Evolutionary conservation across 345 rosid genomes (phyloP), one percentile per base, ranked within the genome.

Genomic region (Populus tremula): DNA sequence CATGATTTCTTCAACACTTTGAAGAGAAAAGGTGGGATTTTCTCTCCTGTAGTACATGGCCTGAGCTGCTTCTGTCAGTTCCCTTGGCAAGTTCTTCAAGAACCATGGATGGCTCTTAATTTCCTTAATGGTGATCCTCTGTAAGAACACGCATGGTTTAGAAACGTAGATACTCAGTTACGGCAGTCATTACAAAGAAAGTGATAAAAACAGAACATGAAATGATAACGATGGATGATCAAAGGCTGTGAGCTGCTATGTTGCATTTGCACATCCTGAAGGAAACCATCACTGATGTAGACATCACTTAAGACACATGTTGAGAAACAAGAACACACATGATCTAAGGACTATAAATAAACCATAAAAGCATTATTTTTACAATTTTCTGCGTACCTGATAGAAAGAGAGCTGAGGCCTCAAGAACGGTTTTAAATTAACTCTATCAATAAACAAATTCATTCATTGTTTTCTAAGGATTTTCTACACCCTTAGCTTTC

Each of bases 1-100:
- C 88, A 81, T 77, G 54, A 86, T 81, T 70, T 83, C 85, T 56
- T 86, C 86, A 13, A 63, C 73, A 11, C 78, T 77, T 80, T 86
- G 88, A 29, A 79, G 71, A 45, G 83, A 76, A 39, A 74, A 61
- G 39, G 79, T 47, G 25, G 62, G 62, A 20, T 39, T 62, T 36
- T 75, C 85, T 70, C 67, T 75, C 77, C 73, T 70, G 76, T 65
- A 78, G 73, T 78, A 78, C n/a, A 70, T 64, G 54, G 79, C 76
- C 45, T 78, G 82, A 29, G 81, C 79, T 5, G 66, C 35, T 53
- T 82, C 85, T 23, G 82, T 82, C 67, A 82, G 85, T 45, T 82
- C 85, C 39, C 79, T 78, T 1, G 85, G 85, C 76, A 82, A 70
- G 62, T 82, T 82, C 85, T 78, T 82, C 85, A 82, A 50, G 72